Base-by-base conservation (phyloP, 1,284 basidiomycete genomes). In the Apiotrichum sp. region DNA sequence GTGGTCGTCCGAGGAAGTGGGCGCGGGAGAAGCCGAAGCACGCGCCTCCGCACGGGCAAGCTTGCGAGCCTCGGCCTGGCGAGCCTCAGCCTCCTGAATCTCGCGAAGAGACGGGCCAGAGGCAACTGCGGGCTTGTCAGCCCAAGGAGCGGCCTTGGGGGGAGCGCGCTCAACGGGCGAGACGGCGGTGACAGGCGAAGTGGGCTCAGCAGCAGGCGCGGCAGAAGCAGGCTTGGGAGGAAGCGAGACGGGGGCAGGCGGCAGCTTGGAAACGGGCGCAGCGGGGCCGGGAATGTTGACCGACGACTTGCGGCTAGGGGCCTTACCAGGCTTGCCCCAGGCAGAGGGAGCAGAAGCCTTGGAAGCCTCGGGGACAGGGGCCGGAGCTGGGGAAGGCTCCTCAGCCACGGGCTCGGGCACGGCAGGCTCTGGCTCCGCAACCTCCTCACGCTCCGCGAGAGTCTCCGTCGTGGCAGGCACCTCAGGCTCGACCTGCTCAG, bases 1-100 rank as follows among this genome's bases (percentile, higher is more conserved):
- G 31, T 72, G 52, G 40, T 65, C 56, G n/a, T 73, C 71, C 7
- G 53, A 57, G 13, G 61, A 55, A 22, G 57, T 38, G 3, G 65
- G 60, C 35, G 78, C 77, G 8, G 50, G 74, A 38, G 70, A 66
- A 2, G 78, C 79, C 14, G 50, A 49, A 33, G 78, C 77, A 50
- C 85, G 82, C 32, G 80, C 78, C 48, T 81, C 79, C 79, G 83
- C 68, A 76, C 82, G 71, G 33, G 81, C 82, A 64, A 84, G 87
- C 62, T 86, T 85, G 35, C 77, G 73, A 9, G 82, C 83, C 64
- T 92, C 91, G 8, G 83, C 81, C 67, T 86, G 86, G 75, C 84
- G 90, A 13, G 84, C 84, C 76, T 98, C 96, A 1, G 87, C 86
- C 66, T 96, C 92, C 73, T 98, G 96, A 56, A 99, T 98, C 66